These are phyloP conservation scores for Drechslerella dactyloides DNA, from an alignment of 2,329 filamentous ascomycete genomes.

Conservation along the genomic window DNA sequence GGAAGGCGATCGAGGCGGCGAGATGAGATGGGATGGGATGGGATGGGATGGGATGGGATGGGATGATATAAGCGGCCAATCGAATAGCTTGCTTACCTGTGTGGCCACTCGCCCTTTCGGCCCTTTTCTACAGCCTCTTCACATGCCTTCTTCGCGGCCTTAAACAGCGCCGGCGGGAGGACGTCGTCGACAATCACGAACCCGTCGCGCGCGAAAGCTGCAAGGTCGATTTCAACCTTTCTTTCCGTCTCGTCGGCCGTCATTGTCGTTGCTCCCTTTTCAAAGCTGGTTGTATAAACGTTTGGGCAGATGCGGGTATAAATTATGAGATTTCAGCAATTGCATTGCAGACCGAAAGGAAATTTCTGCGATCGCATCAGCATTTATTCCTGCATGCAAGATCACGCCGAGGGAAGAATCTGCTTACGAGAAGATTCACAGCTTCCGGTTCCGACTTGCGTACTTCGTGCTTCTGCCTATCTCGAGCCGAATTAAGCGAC, in stretches of 20 bases:
- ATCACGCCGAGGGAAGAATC: slow-evolving; percentile 27
- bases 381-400: background rate
- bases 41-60: background rate
- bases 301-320: background rate
- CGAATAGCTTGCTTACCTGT: slow-evolving; percentile 17
- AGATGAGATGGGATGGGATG: slow-evolving; percentile 2
- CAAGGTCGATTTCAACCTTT: slow-evolving; percentile 23
- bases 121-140: slow-evolving; percentile 42
- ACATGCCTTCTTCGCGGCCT: slow-evolving; percentile 40
- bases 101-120: slow-evolving; percentile 42
- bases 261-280: slow-evolving; percentile 8
- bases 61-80: background rate
- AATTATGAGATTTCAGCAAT: background rate
- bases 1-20: background rate
- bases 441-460: slow-evolving; percentile 24
- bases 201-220: slow-evolving; percentile 39
- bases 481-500: background rate
- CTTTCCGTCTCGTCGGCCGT: slow-evolving; percentile 14
- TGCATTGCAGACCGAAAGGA: too few species aligned
- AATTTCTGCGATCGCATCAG: too few species aligned
- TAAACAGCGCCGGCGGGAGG: slow-evolving; percentile 28
- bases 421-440: slow-evolving; percentile 40
- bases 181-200: slow-evolving; percentile 45
- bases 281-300: background rate
- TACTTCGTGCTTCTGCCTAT: too few species aligned